Evolutionary conservation across 2,329 filamentous ascomycete genomes (phyloP).

Genomic region (Colletotrichum viniferum): DNA sequence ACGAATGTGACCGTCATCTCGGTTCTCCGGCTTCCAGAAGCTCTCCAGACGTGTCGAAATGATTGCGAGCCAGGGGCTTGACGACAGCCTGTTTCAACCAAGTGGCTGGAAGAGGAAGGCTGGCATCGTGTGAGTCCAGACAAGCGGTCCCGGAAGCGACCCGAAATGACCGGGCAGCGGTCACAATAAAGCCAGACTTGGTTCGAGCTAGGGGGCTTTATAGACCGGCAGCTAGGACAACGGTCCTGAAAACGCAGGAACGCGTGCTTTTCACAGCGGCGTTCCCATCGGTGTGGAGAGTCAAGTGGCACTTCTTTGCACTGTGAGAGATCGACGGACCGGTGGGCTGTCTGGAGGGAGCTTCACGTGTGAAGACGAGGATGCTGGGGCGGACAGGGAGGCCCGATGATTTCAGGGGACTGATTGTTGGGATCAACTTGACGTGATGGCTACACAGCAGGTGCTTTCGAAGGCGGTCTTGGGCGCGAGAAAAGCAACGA

Average conservation of each 20-base stretch:
- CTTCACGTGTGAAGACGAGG: constrained; percentile 4
- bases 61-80: not conserved
- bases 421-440: not conserved
- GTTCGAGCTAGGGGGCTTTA: not conserved
- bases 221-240: not conserved
- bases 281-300: not conserved
- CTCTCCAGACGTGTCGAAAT: not conserved
- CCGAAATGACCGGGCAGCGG: constrained; percentile 3
- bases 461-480: not conserved
- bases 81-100: not conserved
- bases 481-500: not conserved
- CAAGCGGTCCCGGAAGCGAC: not conserved
- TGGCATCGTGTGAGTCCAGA: not conserved
- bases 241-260: not conserved
- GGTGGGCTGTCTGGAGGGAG: not conserved
- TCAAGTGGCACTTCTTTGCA: not conserved
- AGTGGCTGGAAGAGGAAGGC: not conserved
- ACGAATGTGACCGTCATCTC: not conserved
- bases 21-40: not conserved
- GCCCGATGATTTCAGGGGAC: not conserved
- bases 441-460: not conserved
- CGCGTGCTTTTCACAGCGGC: not conserved
- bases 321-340: not conserved
- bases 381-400: constrained; percentile 6
- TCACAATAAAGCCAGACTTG: not conserved